Evolutionary conservation across 352 stramenopile species (phyloP).

Genomic region (Aphanomyces astaci): DNA sequence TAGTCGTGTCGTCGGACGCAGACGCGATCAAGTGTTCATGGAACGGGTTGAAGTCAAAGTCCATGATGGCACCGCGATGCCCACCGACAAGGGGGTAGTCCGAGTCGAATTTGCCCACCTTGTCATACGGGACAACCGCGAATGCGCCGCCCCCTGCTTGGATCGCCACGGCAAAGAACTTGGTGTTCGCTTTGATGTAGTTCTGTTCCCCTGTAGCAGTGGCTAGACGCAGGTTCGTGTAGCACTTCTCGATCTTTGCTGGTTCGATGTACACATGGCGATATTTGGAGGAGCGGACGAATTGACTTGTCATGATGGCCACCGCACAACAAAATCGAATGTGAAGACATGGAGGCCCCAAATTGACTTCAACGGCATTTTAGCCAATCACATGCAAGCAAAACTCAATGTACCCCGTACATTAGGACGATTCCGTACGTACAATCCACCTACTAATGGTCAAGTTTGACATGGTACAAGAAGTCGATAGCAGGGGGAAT

Average conservation of each 20-base stretch:
- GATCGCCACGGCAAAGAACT: slow-evolving; percentile 98
- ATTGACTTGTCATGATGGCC: slow-evolving; percentile 79
- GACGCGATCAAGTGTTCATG: slow-evolving; percentile 94
- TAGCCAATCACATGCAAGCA: neutral
- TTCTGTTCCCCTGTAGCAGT: slow-evolving; percentile 98
- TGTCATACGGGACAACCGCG: slow-evolving; percentile 91
- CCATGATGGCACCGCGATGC: slow-evolving; percentile 93
- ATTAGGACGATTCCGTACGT: no score
- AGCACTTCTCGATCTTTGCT: slow-evolving; percentile 90
- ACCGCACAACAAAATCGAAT: slow-evolving; percentile 21
- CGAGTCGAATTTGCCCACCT: slow-evolving; percentile 91
- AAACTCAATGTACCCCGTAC: neutral
- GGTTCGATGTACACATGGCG: slow-evolving; percentile 97
- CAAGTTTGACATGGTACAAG: neutral
- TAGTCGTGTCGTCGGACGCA: slow-evolving; percentile 94
- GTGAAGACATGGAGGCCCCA: slow-evolving; percentile 12
- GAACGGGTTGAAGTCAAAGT: slow-evolving; percentile 99
- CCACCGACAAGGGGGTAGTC: slow-evolving; percentile 93
- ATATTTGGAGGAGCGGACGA: slow-evolving; percentile 97
- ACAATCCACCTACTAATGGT: no score
- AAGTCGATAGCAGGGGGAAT: no score
- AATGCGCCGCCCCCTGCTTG: slow-evolving; percentile 84
- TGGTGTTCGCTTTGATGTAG: slow-evolving; percentile 99
- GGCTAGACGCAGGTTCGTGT: slow-evolving; percentile 89
- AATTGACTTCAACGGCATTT: slow-evolving; percentile 19